Base-by-base conservation (phyloP, 345 rosid genomes). In the Linum tenue region DNA sequence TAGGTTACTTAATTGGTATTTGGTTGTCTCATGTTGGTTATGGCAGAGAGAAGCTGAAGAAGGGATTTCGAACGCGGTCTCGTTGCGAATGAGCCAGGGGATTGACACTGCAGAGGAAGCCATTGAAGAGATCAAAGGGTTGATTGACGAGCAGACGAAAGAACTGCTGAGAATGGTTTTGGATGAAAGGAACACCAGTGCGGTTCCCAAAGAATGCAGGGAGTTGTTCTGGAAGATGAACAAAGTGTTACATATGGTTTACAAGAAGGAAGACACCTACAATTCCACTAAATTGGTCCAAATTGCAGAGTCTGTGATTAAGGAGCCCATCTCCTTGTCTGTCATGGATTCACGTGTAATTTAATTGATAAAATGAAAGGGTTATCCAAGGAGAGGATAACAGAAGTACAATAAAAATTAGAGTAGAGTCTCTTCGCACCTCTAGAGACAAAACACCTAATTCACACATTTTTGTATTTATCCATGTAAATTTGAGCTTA, bases 221-320 rank as follows among this genome's bases (percentile, higher is more conserved):
- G 90, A 88, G 48, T 75, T 78, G 55, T 85, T 88, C 59, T 83
- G 92, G 89, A 86, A 88, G 12, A 86, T 88, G 96, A 77, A 80
- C 74, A 83, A 80, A 64, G 84, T 84, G 61, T 59, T 90, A 75
- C 80, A 88, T 72, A 22, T 84, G 7, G 86, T 94, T 75, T 90
- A 90, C 84, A 62, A 68, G 69, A 81, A 86, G 57, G 86, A 79
- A 64, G 97, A 90, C 64, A 96, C 91, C 5, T 90, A 88, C 81
- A 82, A 83, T 11, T 80, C 82, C 10, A 66, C 79, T 62, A 86
- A 79, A 43, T 70, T 86, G 74, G 62, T 70, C 11, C 70, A 64
- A 43, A 83, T 67, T 67, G 90, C 85, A 12, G 83, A 80, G 39
- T 72, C 77, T 53, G 76, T 90, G 1, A 65, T 86, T 22, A 62